These are phyloP conservation scores for Nakazawaea laoshanensis DNA, from an alignment of 805 yeast genomes.

Conservation along the genomic window DNA sequence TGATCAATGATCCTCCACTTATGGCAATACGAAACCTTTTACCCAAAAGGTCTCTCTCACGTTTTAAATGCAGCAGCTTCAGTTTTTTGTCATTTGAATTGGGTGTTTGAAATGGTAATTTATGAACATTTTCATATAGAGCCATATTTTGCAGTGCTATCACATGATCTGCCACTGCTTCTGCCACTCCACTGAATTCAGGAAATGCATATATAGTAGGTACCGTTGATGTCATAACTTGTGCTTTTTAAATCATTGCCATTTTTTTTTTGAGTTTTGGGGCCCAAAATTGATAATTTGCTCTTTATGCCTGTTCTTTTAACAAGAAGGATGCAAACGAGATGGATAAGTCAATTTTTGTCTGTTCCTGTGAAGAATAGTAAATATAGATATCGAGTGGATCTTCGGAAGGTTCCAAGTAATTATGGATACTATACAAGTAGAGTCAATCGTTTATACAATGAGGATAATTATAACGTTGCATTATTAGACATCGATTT, in stretches of 20 bases:
- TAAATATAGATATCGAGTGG: slow-evolving; percentile 34
- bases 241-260: not conserved
- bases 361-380: slow-evolving; percentile 16
- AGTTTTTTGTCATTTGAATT: slow-evolving; percentile 12
- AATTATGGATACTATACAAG: slow-evolving; percentile 74
- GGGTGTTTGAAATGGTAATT: slow-evolving; percentile 12
- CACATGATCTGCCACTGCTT: slow-evolving; percentile 94
- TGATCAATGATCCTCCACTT: slow-evolving; percentile 87
- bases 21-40: slow-evolving; percentile 83
- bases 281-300: too few relatives aligned
- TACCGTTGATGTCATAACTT: slow-evolving; percentile 78
- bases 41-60: slow-evolving; percentile 43
- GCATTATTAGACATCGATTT: slow-evolving; percentile 25
- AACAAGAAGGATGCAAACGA: not conserved
- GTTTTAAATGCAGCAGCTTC: slow-evolving; percentile 24
- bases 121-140: slow-evolving; percentile 26
- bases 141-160: slow-evolving; percentile 80
- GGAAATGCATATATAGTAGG: slow-evolving; percentile 92
- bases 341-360: slow-evolving; percentile 20
- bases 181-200: slow-evolving; percentile 84
- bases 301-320: too few relatives aligned
- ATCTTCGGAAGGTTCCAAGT: slow-evolving; percentile 56
- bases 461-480: slow-evolving; percentile 77
- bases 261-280: too few relatives aligned
- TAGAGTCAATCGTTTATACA: slow-evolving; percentile 66